phyloP scores from a whole-genome alignment of 495 filamentous ascomycete species.

The Cenococcum geophilum region DNA sequence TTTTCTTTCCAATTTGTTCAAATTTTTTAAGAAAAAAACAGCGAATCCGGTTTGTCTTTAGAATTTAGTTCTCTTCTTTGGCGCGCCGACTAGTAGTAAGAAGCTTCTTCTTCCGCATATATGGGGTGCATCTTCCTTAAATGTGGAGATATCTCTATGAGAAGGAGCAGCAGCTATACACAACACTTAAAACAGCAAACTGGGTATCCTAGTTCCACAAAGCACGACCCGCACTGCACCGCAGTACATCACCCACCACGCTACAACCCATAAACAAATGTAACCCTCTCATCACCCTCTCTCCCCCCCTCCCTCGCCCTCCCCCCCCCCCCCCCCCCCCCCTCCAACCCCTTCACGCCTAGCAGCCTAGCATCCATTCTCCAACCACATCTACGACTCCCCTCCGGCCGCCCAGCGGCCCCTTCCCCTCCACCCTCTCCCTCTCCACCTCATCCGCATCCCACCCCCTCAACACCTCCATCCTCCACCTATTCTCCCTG shows the following conservation, averaged over 20 bases:
- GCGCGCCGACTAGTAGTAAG: too few species aligned
- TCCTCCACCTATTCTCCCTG: slow-evolving; percentile 38
- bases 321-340: slow-evolving; percentile 16
- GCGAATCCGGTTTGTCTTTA: too few species aligned
- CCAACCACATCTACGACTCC: not conserved
- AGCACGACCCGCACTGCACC: too few species aligned
- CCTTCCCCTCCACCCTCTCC: slow-evolving; percentile 17
- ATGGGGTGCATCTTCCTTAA: too few species aligned
- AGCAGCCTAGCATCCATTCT: not conserved
- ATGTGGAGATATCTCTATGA: too few species aligned
- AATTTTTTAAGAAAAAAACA: too few species aligned
- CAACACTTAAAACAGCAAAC: too few species aligned
- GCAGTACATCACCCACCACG: not conserved
- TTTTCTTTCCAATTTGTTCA: too few species aligned
- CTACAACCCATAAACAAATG: slow-evolving; percentile 23
- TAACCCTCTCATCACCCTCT: slow-evolving; percentile 29
- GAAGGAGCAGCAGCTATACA: too few species aligned
- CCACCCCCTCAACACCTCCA: slow-evolving; percentile 23
- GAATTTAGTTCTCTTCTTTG: too few species aligned
- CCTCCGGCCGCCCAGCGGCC: slow-evolving; percentile 14
- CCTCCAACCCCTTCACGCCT: not conserved
- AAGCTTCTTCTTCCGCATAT: too few species aligned
- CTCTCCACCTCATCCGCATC: slow-evolving; percentile 30
- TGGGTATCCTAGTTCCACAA: too few species aligned
- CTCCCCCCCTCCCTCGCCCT: slow-evolving; percentile 16